A percentile compares a stretch with the other conserved stretches of the same genome.
phyloP scores from a whole-genome alignment of 139 green algal species.

The Coelastrella sp. region DNA sequence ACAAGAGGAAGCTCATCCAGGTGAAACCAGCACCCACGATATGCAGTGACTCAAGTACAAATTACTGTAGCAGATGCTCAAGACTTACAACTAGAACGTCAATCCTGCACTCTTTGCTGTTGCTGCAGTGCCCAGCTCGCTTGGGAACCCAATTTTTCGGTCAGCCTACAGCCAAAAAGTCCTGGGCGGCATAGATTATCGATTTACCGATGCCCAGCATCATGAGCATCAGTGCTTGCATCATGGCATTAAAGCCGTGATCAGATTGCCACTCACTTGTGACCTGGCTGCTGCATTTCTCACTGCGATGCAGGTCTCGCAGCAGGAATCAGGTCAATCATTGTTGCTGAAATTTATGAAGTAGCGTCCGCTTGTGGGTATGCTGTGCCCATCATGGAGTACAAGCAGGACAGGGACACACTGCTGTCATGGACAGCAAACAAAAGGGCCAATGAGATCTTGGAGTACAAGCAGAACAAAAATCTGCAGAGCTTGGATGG shows the following conservation, averaged over 20 bases:
- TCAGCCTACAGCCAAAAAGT: no score
- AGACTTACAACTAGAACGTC: neutral
- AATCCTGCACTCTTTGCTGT: neutral
- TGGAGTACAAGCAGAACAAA: neutral
- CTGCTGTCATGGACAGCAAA: constrained; percentile 6
- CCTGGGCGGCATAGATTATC: no score
- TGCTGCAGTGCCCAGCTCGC: neutral
- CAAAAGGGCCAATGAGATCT: neutral
- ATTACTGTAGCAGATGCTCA: no score
- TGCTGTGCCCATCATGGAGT: constrained; percentile 13
- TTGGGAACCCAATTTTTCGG: no score
- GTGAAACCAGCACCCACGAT: neutral
- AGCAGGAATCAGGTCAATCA: neutral
- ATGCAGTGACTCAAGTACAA: no score
- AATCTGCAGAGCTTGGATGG: constrained; percentile 5
- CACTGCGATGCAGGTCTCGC: neutral
- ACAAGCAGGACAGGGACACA: constrained; percentile 3
- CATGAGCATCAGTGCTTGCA: no score
- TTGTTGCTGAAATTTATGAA: constrained; percentile 28
- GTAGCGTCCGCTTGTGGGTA: constrained; percentile 25
- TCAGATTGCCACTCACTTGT: no score
- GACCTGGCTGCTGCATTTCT: no score
- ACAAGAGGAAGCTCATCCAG: neutral
- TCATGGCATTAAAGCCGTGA: no score
- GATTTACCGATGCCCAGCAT: no score